Evolutionary conservation across 2,329 filamentous ascomycete genomes (phyloP).

Genomic region (Pseudocercospora macadamiae): DNA sequence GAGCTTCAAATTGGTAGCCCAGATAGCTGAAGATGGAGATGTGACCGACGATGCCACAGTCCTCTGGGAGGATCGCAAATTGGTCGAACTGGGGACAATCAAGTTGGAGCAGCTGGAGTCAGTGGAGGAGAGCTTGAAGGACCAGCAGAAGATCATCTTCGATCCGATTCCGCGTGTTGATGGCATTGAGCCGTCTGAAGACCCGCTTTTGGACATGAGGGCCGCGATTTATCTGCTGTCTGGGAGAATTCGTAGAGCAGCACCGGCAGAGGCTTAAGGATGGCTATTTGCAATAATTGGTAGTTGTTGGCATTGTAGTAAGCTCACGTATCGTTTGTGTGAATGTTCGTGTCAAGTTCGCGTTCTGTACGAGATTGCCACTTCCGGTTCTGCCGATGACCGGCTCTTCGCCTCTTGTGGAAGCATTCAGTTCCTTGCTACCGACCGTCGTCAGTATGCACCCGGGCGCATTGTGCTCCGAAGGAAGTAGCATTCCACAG

Average conservation of each 20-base stretch:
- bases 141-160: conserved; percentile 59
- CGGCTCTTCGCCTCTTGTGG: neutral
- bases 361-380: conserved; percentile 1
- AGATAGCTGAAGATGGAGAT: conserved; percentile 55
- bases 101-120: conserved; percentile 45
- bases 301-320: neutral
- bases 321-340: no score
- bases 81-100: conserved; percentile 57
- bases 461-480: no score
- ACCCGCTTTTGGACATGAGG: conserved; percentile 60
- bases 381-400: conserved; percentile 2
- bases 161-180: conserved; percentile 61
- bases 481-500: no score
- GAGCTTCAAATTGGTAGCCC: conserved; percentile 53
- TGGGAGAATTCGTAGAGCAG: conserved; percentile 55
- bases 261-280: neutral
- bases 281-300: neutral
- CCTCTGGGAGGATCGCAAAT: conserved; percentile 54
- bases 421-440: neutral
- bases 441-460: neutral
- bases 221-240: conserved; percentile 60
- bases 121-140: conserved; percentile 40
- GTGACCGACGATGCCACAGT: conserved; percentile 52
- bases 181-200: conserved; percentile 56
- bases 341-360: conserved; percentile 5